Evolutionary conservation across 2,329 filamentous ascomycete species (phyloP).

Genomic region (Helicocarpus griseus): DNA sequence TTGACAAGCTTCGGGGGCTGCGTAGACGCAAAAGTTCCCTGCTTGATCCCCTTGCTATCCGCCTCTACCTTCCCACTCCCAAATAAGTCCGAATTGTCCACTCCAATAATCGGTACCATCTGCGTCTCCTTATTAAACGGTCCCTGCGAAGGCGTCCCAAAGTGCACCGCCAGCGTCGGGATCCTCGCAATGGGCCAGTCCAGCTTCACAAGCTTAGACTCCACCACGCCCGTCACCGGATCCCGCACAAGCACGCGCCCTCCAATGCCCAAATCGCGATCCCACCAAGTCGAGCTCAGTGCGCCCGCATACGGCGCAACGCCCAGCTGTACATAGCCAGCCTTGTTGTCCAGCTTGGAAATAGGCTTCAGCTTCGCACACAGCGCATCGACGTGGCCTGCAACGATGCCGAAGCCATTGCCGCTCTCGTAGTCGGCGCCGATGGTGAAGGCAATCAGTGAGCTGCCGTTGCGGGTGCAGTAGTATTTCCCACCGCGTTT

Average conservation of each 20-base stretch:
- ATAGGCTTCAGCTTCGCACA: slow-evolving; percentile 88
- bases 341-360: slow-evolving; percentile 70
- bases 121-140: slow-evolving; percentile 82
- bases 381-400: slow-evolving; percentile 85
- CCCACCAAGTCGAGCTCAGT: slow-evolving; percentile 90
- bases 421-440: slow-evolving; percentile 73
- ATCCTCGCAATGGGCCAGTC: slow-evolving; percentile 91
- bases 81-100: slow-evolving; percentile 59
- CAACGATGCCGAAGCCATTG: slow-evolving; percentile 79
- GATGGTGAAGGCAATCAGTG: slow-evolving; percentile 74
- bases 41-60: slow-evolving; percentile 22
- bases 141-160: slow-evolving; percentile 59
- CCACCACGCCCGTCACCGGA: slow-evolving; percentile 61
- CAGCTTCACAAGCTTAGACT: slow-evolving; percentile 74
- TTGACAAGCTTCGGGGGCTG: slow-evolving; percentile 80
- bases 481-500: slow-evolving; percentile 81
- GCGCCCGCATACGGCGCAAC: slow-evolving; percentile 88
- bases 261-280: slow-evolving; percentile 83
- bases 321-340: slow-evolving; percentile 79
- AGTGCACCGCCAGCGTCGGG: slow-evolving; percentile 87
- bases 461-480: slow-evolving; percentile 73
- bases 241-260: slow-evolving; percentile 81
- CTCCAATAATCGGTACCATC: slow-evolving; percentile 84
- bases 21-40: slow-evolving; percentile 65
- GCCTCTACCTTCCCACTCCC: slow-evolving; percentile 14